These are phyloP conservation scores for Aspergillus sclerotialis DNA, from an alignment of 2,329 filamentous ascomycete genomes.

Conservation along the genomic window DNA sequence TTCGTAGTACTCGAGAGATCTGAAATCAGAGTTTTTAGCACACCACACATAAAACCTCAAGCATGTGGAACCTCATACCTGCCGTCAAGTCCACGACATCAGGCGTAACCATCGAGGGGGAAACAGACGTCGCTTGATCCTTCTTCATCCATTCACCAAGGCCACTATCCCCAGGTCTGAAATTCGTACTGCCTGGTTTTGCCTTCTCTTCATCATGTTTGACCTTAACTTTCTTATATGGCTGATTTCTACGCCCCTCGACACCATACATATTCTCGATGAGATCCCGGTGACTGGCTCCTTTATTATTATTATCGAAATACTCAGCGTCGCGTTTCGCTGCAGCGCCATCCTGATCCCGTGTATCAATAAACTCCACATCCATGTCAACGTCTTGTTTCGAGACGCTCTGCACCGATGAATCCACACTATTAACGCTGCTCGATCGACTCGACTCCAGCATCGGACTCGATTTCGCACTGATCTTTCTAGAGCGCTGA, in stretches of 20 bases:
- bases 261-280: slow-evolving; percentile 73
- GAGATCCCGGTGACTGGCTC: slow-evolving; percentile 35
- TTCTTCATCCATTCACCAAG: slow-evolving; percentile 63
- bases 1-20: slow-evolving; percentile 13
- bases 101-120: slow-evolving; percentile 44
- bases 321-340: slow-evolving; percentile 24
- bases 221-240: slow-evolving; percentile 61
- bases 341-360: slow-evolving; percentile 19
- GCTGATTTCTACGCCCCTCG: slow-evolving; percentile 55
- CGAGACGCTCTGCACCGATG: slow-evolving; percentile 6
- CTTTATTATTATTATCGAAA: slow-evolving; percentile 22
- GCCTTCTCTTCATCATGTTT: slow-evolving; percentile 39
- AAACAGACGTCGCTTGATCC: slow-evolving; percentile 39
- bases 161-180: slow-evolving; percentile 46
- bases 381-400: slow-evolving; percentile 14
- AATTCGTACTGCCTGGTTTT: slow-evolving; percentile 31
- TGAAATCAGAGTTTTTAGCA: slow-evolving; percentile 3
- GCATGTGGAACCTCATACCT: slow-evolving; percentile 16
- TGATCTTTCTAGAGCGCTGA: slow-evolving; percentile 5
- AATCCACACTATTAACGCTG: slow-evolving; percentile 4
- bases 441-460: slow-evolving; percentile 9
- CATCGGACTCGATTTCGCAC: slow-evolving; percentile 10
- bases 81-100: slow-evolving; percentile 40
- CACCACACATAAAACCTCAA: background rate
- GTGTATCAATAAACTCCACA: slow-evolving; percentile 22